phyloP scores from a whole-genome alignment of 768 basidiomycete species.

The Clavaria fumosa region DNA sequence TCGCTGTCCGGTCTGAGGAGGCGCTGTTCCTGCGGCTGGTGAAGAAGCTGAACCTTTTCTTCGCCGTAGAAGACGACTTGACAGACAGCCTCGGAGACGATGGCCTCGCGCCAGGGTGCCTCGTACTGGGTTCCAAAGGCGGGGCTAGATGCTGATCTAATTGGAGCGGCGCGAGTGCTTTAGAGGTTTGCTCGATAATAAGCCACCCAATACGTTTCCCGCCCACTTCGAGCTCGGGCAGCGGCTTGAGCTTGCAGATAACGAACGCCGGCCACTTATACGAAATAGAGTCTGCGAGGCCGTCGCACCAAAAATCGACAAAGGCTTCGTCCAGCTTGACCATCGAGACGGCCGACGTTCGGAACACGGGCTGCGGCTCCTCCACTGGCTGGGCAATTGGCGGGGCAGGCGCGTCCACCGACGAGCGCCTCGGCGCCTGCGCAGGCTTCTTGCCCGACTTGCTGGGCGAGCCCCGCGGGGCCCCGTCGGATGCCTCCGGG shows the following conservation, averaged over 20 bases:
- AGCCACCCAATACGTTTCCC: constrained; percentile 43
- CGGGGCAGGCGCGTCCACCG: constrained; percentile 13
- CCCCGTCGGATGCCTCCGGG: constrained; percentile 37
- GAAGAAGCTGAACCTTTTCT: constrained; percentile 56
- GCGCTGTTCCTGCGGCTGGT: constrained; percentile 20
- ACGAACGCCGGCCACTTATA: constrained; percentile 54
- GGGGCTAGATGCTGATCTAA: constrained; percentile 11
- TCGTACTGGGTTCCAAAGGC: background rate
- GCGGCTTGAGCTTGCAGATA: constrained; percentile 47
- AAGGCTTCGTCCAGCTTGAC: constrained; percentile 69
- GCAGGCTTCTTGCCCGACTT: constrained; percentile 16
- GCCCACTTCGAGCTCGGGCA: constrained; percentile 16
- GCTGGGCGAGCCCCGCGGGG: constrained; percentile 26
- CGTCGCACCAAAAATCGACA: constrained; percentile 70
- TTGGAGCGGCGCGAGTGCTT: constrained; percentile 18
- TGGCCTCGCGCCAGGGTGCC: constrained; percentile 7
- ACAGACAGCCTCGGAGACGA: constrained; percentile 24
- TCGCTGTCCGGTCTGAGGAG: constrained; percentile 9
- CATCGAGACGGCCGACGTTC: constrained; percentile 25
- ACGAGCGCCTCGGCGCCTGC: constrained; percentile 16
- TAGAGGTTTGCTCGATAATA: constrained; percentile 49
- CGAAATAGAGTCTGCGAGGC: constrained; percentile 52
- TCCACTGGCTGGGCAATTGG: constrained; percentile 8
- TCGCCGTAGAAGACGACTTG: constrained; percentile 31
- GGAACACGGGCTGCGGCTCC: constrained; percentile 2